phyloP scores from a whole-genome alignment of 1,284 basidiomycete genomes.

The Anthracocystis setariae region DNA sequence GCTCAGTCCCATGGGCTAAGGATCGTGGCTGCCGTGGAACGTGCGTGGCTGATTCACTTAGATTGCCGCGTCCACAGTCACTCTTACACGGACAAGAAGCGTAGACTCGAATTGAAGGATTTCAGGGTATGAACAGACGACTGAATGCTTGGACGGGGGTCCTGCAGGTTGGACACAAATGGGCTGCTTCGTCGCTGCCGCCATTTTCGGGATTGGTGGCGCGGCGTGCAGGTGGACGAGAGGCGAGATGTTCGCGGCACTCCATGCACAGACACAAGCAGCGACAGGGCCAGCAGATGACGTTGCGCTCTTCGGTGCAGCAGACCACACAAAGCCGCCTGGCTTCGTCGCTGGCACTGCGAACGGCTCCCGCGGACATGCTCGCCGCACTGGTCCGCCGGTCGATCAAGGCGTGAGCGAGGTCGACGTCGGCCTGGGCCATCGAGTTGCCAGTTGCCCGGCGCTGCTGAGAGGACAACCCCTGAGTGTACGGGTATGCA shows the following conservation, averaged over 20 bases:
- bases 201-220: background rate
- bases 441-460: background rate
- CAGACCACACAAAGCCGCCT: slow-evolving; percentile 36
- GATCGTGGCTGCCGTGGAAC: no score
- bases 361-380: background rate
- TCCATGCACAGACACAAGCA: slow-evolving; percentile 64
- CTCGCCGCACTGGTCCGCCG: slow-evolving; percentile 6
- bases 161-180: slow-evolving; percentile 58
- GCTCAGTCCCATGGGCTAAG: no score
- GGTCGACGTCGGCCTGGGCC: slow-evolving; percentile 13
- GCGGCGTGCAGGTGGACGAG: slow-evolving; percentile 39
- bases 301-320: slow-evolving; percentile 52
- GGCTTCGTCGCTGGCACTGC: slow-evolving; percentile 18
- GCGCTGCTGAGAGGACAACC: background rate
- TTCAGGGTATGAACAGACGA: slow-evolving; percentile 49
- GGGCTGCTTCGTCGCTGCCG: slow-evolving; percentile 15
- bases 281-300: slow-evolving; percentile 66
- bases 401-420: slow-evolving; percentile 19
- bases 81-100: no score
- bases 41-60: no score
- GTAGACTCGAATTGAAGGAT: no score
- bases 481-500: background rate
- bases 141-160: slow-evolving; percentile 57
- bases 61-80: no score
- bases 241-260: slow-evolving; percentile 59